phyloP scores from a whole-genome alignment of 139 green algal species.

The Coelastrella sp. region DNA sequence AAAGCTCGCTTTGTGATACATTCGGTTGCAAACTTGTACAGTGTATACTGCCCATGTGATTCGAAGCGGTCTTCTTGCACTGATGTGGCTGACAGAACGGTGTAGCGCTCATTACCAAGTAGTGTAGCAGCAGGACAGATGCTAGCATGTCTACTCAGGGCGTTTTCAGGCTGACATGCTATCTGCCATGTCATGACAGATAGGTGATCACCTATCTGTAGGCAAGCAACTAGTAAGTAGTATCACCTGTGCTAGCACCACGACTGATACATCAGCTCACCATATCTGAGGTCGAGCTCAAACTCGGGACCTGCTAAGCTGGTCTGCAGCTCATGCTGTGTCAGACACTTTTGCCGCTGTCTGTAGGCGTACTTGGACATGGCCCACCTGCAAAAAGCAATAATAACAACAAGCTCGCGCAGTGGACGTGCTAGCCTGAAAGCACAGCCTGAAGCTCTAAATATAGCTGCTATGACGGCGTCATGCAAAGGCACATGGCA shows the following conservation, averaged over 20 bases:
- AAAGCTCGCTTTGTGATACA: too few relatives aligned
- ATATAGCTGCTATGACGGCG: neutral
- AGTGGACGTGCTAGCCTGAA: neutral
- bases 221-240: neutral
- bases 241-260: neutral
- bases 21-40: too few relatives aligned
- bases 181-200: too few relatives aligned
- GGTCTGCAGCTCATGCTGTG: slow-evolving; percentile 62
- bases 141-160: too few relatives aligned
- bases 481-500: neutral
- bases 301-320: slow-evolving; percentile 60
- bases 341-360: slow-evolving; percentile 43
- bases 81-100: too few relatives aligned
- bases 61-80: too few relatives aligned
- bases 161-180: too few relatives aligned
- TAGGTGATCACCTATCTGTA: neutral
- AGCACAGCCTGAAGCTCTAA: neutral
- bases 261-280: neutral
- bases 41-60: too few relatives aligned
- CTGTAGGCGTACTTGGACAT: neutral
- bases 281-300: slow-evolving; percentile 59
- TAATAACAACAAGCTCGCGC: neutral
- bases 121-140: too few relatives aligned
- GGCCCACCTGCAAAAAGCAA: slow-evolving; percentile 12
- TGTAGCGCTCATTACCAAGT: too few relatives aligned